phyloP scores from a whole-genome alignment of 345 rosid species.

The Dipteronia sinensis region DNA sequence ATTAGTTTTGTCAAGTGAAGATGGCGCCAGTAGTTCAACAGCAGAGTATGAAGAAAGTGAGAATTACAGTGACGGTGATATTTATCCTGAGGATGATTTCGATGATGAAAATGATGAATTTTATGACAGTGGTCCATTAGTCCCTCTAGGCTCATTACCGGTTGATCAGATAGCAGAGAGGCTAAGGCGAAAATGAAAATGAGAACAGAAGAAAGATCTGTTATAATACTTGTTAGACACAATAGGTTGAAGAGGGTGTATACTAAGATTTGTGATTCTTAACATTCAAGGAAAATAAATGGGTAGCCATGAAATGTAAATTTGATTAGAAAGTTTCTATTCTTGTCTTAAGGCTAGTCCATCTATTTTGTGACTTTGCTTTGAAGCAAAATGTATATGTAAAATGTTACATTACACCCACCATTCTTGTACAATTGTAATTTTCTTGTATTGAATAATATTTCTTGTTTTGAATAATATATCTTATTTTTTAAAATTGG shows the following conservation, averaged over 20 bases:
- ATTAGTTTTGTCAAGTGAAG: conserved; percentile 45
- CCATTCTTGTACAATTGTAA: no score
- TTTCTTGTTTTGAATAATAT: no score
- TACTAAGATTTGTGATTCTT: not conserved
- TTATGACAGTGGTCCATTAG: conserved; percentile 29
- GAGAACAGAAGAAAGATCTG: not conserved
- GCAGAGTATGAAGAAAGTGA: conserved; percentile 32
- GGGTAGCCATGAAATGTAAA: not conserved
- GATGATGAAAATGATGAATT: conserved; percentile 26
- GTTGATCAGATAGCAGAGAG: conserved; percentile 59
- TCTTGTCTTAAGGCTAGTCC: not conserved
- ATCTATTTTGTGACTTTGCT: not conserved
- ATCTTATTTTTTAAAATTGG: no score
- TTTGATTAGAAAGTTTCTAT: not conserved
- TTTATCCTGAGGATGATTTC: conserved; percentile 37
- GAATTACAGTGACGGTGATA: conserved; percentile 28
- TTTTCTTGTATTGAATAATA: no score
- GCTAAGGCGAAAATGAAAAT: conserved; percentile 32
- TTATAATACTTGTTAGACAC: no score
- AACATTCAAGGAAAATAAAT: not conserved
- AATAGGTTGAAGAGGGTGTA: not conserved
- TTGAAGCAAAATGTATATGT: no score
- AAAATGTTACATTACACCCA: no score
- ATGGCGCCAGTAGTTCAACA: conserved; percentile 21
- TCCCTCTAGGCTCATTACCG: conserved; percentile 62